Conservation (phyloP, 2,329 filamentous ascomycete species). For the Cladosporium sphaerospermum region DNA sequence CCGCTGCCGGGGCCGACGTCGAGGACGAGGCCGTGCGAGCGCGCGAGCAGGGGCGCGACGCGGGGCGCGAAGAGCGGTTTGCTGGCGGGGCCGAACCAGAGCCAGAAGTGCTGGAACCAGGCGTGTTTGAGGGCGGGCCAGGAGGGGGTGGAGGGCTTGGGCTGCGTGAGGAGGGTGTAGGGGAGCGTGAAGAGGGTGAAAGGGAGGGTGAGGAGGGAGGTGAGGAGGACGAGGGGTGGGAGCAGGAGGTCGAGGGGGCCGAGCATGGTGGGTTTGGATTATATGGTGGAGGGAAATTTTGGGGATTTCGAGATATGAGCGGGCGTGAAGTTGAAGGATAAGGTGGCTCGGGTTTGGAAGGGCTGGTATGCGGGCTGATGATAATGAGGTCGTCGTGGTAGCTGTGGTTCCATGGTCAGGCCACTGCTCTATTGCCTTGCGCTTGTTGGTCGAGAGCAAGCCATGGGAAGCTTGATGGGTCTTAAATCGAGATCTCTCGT, state of each 20-base stretch:
- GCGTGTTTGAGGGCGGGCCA: slow-evolving; percentile 17
- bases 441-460: no score
- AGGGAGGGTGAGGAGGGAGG: slow-evolving; percentile 44
- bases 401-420: no score
- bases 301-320: no score
- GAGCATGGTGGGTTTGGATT: neutral
- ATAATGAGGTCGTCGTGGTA: no score
- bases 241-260: slow-evolving; percentile 5
- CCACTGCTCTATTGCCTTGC: no score
- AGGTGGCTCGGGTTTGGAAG: no score
- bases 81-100: slow-evolving; percentile 42
- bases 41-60: slow-evolving; percentile 48
- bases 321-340: no score
- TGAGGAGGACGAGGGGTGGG: slow-evolving; percentile 39
- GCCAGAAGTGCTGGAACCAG: slow-evolving; percentile 57
- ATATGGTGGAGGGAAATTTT: no score
- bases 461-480: no score
- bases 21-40: slow-evolving; percentile 42
- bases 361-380: no score
- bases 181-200: slow-evolving; percentile 38
- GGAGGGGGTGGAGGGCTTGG: neutral
- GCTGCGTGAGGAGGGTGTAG: neutral
- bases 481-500: no score
- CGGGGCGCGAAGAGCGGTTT: slow-evolving; percentile 32
- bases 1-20: slow-evolving; percentile 55